A percentile compares a stretch with the other conserved stretches of the same genome.
phyloP scores from a whole-genome alignment of 768 basidiomycete species.

The Russula griseocarnosa region DNA sequence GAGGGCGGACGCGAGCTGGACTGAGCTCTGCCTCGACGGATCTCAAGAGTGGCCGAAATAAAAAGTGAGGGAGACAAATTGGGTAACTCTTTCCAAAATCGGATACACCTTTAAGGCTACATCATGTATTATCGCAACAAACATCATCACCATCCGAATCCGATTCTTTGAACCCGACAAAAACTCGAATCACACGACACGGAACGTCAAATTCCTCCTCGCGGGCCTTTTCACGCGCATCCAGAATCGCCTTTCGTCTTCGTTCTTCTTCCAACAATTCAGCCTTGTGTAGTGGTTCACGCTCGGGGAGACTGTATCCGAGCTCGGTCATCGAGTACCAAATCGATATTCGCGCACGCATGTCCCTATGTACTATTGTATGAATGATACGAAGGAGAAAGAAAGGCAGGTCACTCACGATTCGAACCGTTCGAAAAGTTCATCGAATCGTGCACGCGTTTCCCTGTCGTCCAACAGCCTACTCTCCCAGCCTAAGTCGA shows the following conservation, averaged over 20 bases:
- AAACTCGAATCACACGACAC: constrained; percentile 56
- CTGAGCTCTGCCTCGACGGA: background rate
- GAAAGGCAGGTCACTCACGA: constrained; percentile 20
- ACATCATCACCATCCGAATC: constrained; percentile 23
- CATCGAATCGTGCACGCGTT: constrained; percentile 23
- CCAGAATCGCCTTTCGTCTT: constrained; percentile 54
- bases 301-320: constrained; percentile 55
- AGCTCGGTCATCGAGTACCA: constrained; percentile 60
- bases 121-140: constrained; percentile 1
- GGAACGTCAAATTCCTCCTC: constrained; percentile 50
- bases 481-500: constrained; percentile 65
- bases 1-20: background rate
- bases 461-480: constrained; percentile 22
- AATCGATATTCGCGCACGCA: constrained; percentile 57
- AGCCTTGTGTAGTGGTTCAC: constrained; percentile 63
- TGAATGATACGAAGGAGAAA: constrained; percentile 9
- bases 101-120: constrained; percentile 16
- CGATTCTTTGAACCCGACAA: constrained; percentile 53
- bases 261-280: constrained; percentile 67
- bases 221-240: constrained; percentile 47
- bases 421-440: constrained; percentile 24
- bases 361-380: constrained; percentile 45
- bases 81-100: constrained; percentile 20
- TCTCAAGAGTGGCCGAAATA: background rate
- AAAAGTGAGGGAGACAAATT: constrained; percentile 7